Percentiles rank a stretch among this genome's conserved stretches.
phyloP scores from a whole-genome alignment of 371 early-diverging fungal genomes.

The Saksenaea oblongispora region DNA sequence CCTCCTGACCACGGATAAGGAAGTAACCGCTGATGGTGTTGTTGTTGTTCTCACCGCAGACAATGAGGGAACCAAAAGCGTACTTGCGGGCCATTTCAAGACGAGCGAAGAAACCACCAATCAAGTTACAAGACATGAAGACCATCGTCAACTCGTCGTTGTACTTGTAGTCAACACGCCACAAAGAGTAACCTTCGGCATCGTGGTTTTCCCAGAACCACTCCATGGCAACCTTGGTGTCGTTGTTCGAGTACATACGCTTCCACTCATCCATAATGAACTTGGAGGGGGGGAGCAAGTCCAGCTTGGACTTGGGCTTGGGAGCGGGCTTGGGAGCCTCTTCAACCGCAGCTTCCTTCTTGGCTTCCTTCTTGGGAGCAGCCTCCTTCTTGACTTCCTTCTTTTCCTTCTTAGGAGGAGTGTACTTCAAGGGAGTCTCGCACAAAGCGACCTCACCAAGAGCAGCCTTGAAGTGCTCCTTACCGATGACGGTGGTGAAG shows the following conservation, averaged over 20 bases:
- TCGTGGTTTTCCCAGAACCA: conserved; percentile 95
- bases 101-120: conserved; percentile 93
- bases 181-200: conserved; percentile 85
- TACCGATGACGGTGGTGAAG: conserved; percentile 83
- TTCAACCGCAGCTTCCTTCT: conserved; percentile 49
- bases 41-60: conserved; percentile 86
- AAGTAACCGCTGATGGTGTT: conserved; percentile 94
- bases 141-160: conserved; percentile 79
- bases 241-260: conserved; percentile 96
- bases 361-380: conserved; percentile 41
- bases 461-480: conserved; percentile 80
- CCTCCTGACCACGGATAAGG: conserved; percentile 87
- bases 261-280: conserved; percentile 93
- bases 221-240: conserved; percentile 85
- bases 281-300: conserved; percentile 82
- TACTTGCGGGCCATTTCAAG: conserved; percentile 94
- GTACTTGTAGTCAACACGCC: conserved; percentile 89
- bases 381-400: conserved; percentile 42
- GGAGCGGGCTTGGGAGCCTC: conserved; percentile 69
- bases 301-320: conserved; percentile 91
- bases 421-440: conserved; percentile 56
- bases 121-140: conserved; percentile 89
- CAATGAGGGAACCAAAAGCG: conserved; percentile 89
- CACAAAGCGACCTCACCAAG: conserved; percentile 68
- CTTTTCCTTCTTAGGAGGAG: conserved; percentile 62